These are phyloP conservation scores for Tulasnella sp. DNA, from an alignment of 768 basidiomycete genomes.

Conservation along the genomic window DNA sequence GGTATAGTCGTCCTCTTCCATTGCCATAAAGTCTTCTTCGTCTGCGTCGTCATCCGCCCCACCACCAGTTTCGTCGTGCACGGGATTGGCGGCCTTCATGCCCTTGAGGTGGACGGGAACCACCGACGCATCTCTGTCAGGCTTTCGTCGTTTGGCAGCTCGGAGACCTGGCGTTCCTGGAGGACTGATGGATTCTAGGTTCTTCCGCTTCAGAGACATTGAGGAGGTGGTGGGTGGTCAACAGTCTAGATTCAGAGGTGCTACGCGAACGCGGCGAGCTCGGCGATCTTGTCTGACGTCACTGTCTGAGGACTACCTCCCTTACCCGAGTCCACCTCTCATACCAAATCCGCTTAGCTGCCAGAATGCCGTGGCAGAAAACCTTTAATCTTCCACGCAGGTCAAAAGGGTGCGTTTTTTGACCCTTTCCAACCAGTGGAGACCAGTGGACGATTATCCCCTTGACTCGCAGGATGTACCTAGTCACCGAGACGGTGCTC, in stretches of 20 bases:
- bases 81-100: conserved; percentile 35
- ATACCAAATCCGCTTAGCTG: not conserved
- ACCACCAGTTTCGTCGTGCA: conserved; percentile 67
- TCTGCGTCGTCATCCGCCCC: conserved; percentile 48
- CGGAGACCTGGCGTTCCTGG: conserved; percentile 13
- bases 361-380: conserved; percentile 85
- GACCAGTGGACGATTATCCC: not conserved
- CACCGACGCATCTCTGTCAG: conserved; percentile 21
- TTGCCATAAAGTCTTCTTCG: conserved; percentile 80
- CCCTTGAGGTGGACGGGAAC: conserved; percentile 30
- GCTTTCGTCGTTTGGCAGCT: conserved; percentile 29
- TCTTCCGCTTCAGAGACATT: conserved; percentile 26
- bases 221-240: not conserved
- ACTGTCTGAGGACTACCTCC: not conserved
- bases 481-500: conserved; percentile 78
- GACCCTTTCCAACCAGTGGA: not conserved
- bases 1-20: conserved; percentile 68
- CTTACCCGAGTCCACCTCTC: not conserved
- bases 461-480: conserved; percentile 59
- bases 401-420: conserved; percentile 52
- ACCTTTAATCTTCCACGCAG: conserved; percentile 66
- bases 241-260: not conserved
- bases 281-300: not conserved
- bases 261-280: not conserved
- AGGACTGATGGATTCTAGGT: conserved; percentile 26